Conservation (phyloP, 2,329 filamentous ascomycete species). For the Exophiala spinifera region DNA sequence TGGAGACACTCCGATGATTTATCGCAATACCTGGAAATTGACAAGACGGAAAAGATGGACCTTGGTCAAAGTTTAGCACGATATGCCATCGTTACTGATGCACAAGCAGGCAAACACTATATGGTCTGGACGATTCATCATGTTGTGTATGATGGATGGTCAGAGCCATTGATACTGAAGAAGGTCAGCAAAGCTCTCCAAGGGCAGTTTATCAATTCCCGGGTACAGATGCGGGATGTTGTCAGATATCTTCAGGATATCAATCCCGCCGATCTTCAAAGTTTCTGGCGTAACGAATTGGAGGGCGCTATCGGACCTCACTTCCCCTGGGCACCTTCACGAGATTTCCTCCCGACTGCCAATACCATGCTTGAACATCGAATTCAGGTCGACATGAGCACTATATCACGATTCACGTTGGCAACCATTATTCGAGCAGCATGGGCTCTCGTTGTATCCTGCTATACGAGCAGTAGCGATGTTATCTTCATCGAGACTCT, state of each 20-base stretch:
- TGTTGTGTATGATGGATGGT: slow-evolving; percentile 53
- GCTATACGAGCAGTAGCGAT: slow-evolving; percentile 46
- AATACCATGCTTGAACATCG: slow-evolving; percentile 46
- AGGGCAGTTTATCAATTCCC: slow-evolving; percentile 1
- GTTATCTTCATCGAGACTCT: slow-evolving; percentile 51
- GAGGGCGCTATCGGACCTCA: slow-evolving; percentile 46
- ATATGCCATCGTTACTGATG: slow-evolving; percentile 37
- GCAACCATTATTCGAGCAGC: slow-evolving; percentile 49
- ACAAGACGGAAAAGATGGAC: slow-evolving; percentile 32
- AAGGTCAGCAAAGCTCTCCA: slow-evolving; percentile 39
- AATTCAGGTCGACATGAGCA: slow-evolving; percentile 30
- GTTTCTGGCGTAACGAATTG: slow-evolving; percentile 50
- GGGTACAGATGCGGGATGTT: slow-evolving; percentile 45
- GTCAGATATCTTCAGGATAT: slow-evolving; percentile 48
- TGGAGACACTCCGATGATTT: slow-evolving; percentile 36
- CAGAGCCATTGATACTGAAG: slow-evolving; percentile 38
- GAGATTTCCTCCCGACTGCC: slow-evolving; percentile 46
- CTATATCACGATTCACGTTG: slow-evolving; percentile 39
- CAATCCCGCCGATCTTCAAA: slow-evolving; percentile 40
- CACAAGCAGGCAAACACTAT: slow-evolving; percentile 31
- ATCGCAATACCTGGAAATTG: slow-evolving; percentile 30
- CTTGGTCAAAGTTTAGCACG: slow-evolving; percentile 37
- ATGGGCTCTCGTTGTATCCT: slow-evolving; percentile 47
- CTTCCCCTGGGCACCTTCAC: slow-evolving; percentile 49
- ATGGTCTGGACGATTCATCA: slow-evolving; percentile 53